A percentile compares a stretch with the other conserved stretches of the same genome.
phyloP scores from a whole-genome alignment of 177 flowering plant species.

The Vitis hybrid region DNA sequence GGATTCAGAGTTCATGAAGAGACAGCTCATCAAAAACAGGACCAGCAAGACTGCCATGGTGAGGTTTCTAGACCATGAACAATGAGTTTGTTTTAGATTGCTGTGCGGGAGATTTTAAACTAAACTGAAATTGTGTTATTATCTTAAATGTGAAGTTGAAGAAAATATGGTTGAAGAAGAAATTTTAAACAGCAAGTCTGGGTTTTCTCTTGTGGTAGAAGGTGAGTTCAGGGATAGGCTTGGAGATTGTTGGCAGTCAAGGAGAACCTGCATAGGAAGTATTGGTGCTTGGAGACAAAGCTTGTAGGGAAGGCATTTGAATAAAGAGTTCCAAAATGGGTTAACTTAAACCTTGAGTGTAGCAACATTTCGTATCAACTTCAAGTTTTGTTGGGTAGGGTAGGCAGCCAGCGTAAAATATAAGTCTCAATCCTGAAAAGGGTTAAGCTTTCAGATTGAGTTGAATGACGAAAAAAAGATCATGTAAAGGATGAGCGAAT shows the following conservation, averaged over 20 bases:
- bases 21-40: conserved; percentile 10
- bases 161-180: conserved; percentile 10
- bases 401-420: not conserved
- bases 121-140: not conserved
- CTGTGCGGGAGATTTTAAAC: not conserved
- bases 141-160: conserved; percentile 26
- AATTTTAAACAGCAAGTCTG: not conserved
- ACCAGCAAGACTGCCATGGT: conserved; percentile 15
- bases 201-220: not conserved
- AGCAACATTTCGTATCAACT: conserved; percentile 1
- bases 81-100: too few species aligned
- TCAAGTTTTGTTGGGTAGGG: not conserved
- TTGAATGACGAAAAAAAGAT: too few species aligned
- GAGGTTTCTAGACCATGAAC: not conserved
- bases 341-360: not conserved
- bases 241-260: conserved; percentile 2
- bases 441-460: not conserved
- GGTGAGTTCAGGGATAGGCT: not conserved
- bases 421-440: not conserved
- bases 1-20: conserved; percentile 27
- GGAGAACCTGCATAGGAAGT: not conserved
- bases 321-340: not conserved
- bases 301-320: not conserved
- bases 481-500: too few species aligned
- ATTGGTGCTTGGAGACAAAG: too few species aligned